These are phyloP conservation scores for carrot (Daucus carota) DNA, from an alignment of 129 eudicot species.

Conservation along the genomic window DNA sequence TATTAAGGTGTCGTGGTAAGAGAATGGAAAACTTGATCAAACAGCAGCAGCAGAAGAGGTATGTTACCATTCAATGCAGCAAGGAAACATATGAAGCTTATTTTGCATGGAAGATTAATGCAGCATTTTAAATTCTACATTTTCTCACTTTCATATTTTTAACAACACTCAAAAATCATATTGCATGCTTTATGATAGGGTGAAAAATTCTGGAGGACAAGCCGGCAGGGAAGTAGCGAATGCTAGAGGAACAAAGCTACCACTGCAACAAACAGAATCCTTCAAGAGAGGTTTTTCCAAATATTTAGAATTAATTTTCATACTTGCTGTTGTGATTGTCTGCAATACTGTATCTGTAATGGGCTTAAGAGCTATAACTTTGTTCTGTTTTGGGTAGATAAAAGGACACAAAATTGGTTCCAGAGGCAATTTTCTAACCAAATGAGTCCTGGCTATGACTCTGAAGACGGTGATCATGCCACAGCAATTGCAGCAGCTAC, in stretches of 20 bases:
- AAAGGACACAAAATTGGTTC: constrained; percentile 13
- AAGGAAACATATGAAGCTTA: not conserved
- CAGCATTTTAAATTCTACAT: not conserved
- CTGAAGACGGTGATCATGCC: constrained; percentile 31
- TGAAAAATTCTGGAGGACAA: constrained; percentile 24
- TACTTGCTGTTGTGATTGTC: no score
- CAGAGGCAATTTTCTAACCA: constrained; percentile 17
- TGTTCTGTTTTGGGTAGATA: constrained; percentile 20
- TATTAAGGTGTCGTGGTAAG: not conserved
- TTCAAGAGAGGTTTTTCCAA: constrained; percentile 28
- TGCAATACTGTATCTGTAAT: not conserved
- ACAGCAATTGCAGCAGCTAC: constrained; percentile 80
- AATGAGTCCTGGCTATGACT: constrained; percentile 19
- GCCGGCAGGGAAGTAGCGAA: constrained; percentile 8
- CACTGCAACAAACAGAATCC: constrained; percentile 18
- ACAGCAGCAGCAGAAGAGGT: constrained; percentile 36
- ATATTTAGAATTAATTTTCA: no score
- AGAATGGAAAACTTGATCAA: constrained; percentile 26
- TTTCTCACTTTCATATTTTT: not conserved
- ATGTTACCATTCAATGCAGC: not conserved
- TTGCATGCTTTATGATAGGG: constrained; percentile 22
- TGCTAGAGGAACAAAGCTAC: not conserved
- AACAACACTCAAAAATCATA: not conserved
- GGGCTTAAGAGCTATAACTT: not conserved
- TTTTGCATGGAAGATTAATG: not conserved